Evolutionary conservation across 805 yeast species (phyloP).

Genomic region (Kuraishia molischiana): DNA sequence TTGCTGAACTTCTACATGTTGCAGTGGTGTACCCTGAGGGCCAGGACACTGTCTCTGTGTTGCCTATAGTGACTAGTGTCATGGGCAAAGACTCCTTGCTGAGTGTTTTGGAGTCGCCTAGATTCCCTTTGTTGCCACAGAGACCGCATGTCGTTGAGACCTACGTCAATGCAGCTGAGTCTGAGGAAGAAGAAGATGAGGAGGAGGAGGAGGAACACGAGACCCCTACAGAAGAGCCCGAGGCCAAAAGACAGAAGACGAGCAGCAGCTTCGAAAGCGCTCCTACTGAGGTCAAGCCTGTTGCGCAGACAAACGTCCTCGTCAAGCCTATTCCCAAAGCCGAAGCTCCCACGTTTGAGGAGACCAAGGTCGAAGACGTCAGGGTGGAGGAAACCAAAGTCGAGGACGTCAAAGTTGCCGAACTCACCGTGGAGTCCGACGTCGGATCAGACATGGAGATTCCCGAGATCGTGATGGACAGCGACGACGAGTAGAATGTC

Average conservation of each 20-base stretch:
- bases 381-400: too few species aligned
- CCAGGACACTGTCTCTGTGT: conserved; percentile 46
- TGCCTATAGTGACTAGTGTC: conserved; percentile 58
- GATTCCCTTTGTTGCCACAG: conserved; percentile 45
- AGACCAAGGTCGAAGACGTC: too few species aligned
- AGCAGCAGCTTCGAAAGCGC: conserved; percentile 1
- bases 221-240: conserved; percentile 4
- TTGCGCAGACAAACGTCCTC: too few species aligned
- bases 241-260: background rate
- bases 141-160: conserved; percentile 3
- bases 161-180: conserved; percentile 10
- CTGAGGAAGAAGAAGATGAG: conserved; percentile 9
- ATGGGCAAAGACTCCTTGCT: conserved; percentile 35
- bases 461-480: background rate
- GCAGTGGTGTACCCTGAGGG: conserved; percentile 62
- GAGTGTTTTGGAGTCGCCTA: conserved; percentile 61
- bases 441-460: conserved; percentile 5
- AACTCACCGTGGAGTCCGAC: too few species aligned
- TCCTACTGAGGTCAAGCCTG: too few species aligned
- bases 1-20: conserved; percentile 42
- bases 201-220: background rate
- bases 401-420: too few species aligned
- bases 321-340: too few species aligned
- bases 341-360: too few species aligned
- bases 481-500: background rate